Evolutionary conservation across 1,284 basidiomycete species (phyloP).

Genomic region (Malassezia arunalokei): DNA sequence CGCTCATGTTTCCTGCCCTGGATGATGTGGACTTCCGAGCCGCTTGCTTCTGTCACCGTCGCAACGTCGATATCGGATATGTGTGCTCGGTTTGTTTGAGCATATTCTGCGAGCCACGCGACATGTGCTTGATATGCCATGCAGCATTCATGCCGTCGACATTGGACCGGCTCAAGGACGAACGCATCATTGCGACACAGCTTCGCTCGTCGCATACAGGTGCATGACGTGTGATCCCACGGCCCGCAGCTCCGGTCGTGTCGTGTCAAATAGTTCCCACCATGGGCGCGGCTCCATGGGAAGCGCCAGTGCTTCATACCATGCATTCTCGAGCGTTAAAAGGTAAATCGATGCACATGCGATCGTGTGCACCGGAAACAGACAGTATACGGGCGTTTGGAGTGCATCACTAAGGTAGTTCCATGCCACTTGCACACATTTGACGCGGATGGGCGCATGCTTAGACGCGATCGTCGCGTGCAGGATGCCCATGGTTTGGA

Average conservation of each 20-base stretch:
- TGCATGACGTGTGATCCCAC: constrained; percentile 26
- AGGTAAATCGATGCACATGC: constrained; percentile 56
- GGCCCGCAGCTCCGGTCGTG: constrained; percentile 24
- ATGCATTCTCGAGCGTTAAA: constrained; percentile 18
- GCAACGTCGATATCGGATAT: constrained; percentile 89
- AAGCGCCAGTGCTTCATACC: constrained; percentile 26
- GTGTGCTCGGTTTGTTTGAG: constrained; percentile 57
- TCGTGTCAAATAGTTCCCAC: constrained; percentile 48
- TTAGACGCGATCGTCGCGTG: neutral
- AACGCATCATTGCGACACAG: constrained; percentile 1
- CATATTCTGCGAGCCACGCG: constrained; percentile 23
- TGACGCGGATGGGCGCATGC: constrained; percentile 6
- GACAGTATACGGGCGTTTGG: constrained; percentile 76
- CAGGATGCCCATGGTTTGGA: constrained; percentile 68
- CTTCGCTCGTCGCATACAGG: constrained; percentile 22
- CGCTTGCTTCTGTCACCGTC: constrained; percentile 96
- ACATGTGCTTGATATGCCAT: constrained; percentile 20
- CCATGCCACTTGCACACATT: constrained; percentile 42
- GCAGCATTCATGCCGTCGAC: constrained; percentile 13
- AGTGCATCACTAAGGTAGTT: constrained; percentile 50
- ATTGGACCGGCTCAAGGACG: constrained; percentile 13
- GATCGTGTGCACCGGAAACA: constrained; percentile 75
- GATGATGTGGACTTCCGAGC: constrained; percentile 93
- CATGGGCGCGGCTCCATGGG: constrained; percentile 45
- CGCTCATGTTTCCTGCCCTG: constrained; percentile 74